Percentiles rank a stretch among this genome's conserved stretches.
Conservation (phyloP, 2,329 filamentous ascomycete species). For the Pestalotiopsis fici region DNA sequence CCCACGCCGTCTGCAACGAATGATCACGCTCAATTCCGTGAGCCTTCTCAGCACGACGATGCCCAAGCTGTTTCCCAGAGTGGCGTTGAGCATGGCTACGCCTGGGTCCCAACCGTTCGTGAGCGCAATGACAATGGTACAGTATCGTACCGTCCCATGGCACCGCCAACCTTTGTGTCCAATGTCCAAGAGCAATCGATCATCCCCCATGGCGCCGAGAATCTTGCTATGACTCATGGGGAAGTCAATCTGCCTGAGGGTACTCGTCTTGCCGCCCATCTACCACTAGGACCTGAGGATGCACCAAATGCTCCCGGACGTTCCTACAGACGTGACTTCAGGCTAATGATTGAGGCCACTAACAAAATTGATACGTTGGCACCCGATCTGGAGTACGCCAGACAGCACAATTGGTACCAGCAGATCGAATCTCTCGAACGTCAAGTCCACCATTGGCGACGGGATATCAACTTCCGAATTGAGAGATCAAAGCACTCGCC, state of each 20-base stretch:
- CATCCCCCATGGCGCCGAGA: background rate
- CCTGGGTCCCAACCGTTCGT: background rate
- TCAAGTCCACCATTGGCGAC: background rate
- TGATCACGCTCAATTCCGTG: background rate
- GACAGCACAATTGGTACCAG: background rate
- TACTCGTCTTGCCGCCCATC: background rate
- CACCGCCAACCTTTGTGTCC: background rate
- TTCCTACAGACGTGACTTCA: background rate
- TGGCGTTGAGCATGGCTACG: background rate
- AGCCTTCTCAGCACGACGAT: too few species aligned
- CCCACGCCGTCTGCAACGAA: background rate
- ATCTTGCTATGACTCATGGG: background rate
- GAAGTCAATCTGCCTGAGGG: background rate
- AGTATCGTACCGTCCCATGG: background rate
- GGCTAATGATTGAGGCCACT: background rate
- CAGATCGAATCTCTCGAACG: background rate
- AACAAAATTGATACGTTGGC: background rate
- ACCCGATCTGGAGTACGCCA: background rate
- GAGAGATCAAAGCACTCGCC: background rate
- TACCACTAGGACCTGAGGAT: background rate
- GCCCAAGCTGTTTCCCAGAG: background rate
- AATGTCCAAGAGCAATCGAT: background rate
- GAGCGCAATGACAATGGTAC: background rate
- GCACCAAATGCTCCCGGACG: too few species aligned
- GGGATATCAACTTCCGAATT: background rate